A percentile compares a stretch with the other conserved stretches of the same genome.
Evolutionary conservation across 2,329 filamentous ascomycete genomes (phyloP).

Genomic region (Periconia sp.): DNA sequence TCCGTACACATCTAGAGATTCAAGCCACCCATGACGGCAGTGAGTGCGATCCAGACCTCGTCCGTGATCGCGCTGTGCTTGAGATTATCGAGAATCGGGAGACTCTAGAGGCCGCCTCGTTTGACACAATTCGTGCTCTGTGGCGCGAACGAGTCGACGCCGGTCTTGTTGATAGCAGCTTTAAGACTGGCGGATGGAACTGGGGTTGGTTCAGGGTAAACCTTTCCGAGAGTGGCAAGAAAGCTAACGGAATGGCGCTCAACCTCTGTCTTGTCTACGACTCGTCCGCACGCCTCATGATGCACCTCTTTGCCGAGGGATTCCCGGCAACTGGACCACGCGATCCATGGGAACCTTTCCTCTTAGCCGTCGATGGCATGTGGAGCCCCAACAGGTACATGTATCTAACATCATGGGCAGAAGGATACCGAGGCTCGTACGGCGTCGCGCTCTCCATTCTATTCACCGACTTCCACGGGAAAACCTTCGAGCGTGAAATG

Average conservation of each 20-base stretch:
- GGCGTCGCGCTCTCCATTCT: conserved; percentile 2
- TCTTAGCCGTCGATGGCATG: not conserved
- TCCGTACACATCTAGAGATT: conserved; percentile 1
- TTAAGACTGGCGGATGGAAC: not conserved
- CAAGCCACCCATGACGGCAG: conserved; percentile 1
- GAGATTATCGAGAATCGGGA: conserved; percentile 1
- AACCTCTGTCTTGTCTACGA: conserved; percentile 1
- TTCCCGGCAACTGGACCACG: not conserved
- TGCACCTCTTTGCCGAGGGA: not conserved
- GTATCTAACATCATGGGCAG: conserved; percentile 1
- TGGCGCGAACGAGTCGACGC: conserved; percentile 2
- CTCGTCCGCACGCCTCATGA: not conserved
- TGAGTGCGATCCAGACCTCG: conserved; percentile 2
- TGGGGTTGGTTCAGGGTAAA: not conserved
- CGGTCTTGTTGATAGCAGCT: conserved; percentile 1
- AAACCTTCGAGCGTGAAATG: conserved; percentile 1
- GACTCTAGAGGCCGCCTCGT: not conserved
- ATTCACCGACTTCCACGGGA: conserved; percentile 1
- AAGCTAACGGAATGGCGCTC: conserved; percentile 2
- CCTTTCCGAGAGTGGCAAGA: not conserved
- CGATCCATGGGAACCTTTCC: conserved; percentile 1
- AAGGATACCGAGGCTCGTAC: not conserved
- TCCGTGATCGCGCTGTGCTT: conserved; percentile 1
- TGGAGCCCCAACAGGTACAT: not conserved
- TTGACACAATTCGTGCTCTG: not conserved